These are phyloP conservation scores for Curvularia eragrostidis DNA, from an alignment of 2,329 filamentous ascomycete species.

Conservation along the genomic window DNA sequence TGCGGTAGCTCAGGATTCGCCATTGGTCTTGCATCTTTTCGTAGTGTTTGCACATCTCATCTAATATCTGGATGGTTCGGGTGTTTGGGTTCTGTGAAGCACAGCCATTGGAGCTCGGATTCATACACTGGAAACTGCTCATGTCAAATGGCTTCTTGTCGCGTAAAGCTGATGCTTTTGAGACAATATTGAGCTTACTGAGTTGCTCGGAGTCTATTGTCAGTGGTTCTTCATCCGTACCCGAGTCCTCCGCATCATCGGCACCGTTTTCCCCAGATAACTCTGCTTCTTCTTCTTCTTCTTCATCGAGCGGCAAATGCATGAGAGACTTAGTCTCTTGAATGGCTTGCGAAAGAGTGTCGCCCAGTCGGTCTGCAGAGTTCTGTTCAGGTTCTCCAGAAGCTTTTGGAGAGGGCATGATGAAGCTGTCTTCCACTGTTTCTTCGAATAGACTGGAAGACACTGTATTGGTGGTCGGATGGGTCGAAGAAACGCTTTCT, in stretches of 20 bases:
- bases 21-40: conserved; percentile 76
- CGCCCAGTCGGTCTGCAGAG: conserved; percentile 39
- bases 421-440: conserved; percentile 42
- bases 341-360: conserved; percentile 71
- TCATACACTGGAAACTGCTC: conserved; percentile 65
- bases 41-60: conserved; percentile 82
- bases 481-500: conserved; percentile 35
- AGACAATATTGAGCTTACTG: conserved; percentile 13
- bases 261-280: conserved; percentile 35
- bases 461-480: conserved; percentile 4
- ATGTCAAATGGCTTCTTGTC: conserved; percentile 38
- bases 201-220: conserved; percentile 23
- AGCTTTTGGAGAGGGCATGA: conserved; percentile 20
- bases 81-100: conserved; percentile 70
- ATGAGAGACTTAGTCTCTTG: conserved; percentile 66
- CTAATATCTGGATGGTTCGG: conserved; percentile 75
- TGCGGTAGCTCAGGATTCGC: conserved; percentile 77
- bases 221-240: conserved; percentile 30
- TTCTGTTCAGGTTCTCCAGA: conserved; percentile 2
- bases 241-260: conserved; percentile 29
- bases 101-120: conserved; percentile 57
- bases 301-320: conserved; percentile 59
- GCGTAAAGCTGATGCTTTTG: conserved; percentile 11
- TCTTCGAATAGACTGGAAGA: conserved; percentile 21
- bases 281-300: conserved; percentile 48